Evolutionary conservation across 129 eudicot species (phyloP), one percentile per base, ranked within the genome.

Genomic region (Centella asiatica): DNA sequence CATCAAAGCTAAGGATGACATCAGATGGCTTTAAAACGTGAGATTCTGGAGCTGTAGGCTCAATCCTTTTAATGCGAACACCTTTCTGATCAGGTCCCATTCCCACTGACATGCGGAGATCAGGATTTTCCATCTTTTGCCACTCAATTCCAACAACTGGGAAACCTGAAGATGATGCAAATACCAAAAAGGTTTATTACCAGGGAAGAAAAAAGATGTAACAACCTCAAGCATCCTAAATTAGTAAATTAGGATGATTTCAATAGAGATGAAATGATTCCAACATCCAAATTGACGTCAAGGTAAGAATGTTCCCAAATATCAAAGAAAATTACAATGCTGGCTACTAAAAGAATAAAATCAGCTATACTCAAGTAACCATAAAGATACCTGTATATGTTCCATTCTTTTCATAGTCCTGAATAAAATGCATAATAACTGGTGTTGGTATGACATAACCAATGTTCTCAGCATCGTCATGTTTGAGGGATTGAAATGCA

Each of bases 381-480:
- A n/a, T n/a, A n/a, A n/a, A n/a, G n/a, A n/a, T 33, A 81, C 87
- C 87, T 71, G 87, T 82, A 68, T 82, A 78, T 22, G 71, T 67
- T 64, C 84, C 84, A 34, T 82, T 78, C 67, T 78, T 75, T 72
- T 82, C 83, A 51, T 78, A 82, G 27, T 82, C 88, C 10, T n/a
- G 69, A 60, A 78, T 74, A 42, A 82, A 82, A 68, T 82, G 88
- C 70, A 65, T 71, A 33, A 82, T 78, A 12, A 82, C 88, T 5
- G 88, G 88, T 5, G 84, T 82, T 60, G 88, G 88, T 64, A 82
- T 82, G 58, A 82, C 88, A 60, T 78, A 82, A 34, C 84, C 88
- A 60, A 82, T 82, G 48, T 82, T 82, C 70, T 82, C 88, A 0
- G 83, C 88, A 50, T 82, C 88, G 3, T 82, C 88, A 48, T 82